phyloP scores from a whole-genome alignment of 192 early-diverging fungal species.

The Geranomyces variabilis region DNA sequence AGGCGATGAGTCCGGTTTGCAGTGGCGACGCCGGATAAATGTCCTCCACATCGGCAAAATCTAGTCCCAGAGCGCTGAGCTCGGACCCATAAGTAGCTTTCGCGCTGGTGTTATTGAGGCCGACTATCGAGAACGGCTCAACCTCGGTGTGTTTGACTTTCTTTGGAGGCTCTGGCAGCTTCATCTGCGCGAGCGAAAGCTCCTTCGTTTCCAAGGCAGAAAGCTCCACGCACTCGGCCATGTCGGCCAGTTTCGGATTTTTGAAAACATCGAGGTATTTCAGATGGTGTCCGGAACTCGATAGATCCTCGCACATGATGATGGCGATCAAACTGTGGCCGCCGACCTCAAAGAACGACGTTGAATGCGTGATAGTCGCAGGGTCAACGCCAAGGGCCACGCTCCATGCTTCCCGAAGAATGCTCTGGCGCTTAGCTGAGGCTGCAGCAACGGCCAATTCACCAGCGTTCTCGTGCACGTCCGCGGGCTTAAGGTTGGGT shows the following conservation, averaged over 20 bases:
- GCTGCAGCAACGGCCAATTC: no score
- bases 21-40: constrained; percentile 31
- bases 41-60: constrained; percentile 38
- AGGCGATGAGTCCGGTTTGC: constrained; percentile 21
- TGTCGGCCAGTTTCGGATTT: constrained; percentile 13
- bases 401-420: no score
- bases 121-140: not conserved
- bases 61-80: not conserved
- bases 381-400: no score
- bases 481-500: no score
- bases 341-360: no score
- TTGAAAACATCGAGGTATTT: constrained; percentile 8
- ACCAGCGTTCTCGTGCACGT: no score
- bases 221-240: constrained; percentile 1
- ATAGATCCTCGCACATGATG: not conserved
- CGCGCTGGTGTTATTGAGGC: not conserved
- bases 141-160: not conserved
- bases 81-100: not conserved
- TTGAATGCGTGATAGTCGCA: no score
- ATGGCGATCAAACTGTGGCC: no score
- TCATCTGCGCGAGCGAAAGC: not conserved
- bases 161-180: no score
- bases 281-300: not conserved
- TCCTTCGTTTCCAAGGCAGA: not conserved
- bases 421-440: no score